Base-by-base conservation (phyloP, 2,329 filamentous ascomycete genomes). In the Magnaporthales sp. region DNA sequence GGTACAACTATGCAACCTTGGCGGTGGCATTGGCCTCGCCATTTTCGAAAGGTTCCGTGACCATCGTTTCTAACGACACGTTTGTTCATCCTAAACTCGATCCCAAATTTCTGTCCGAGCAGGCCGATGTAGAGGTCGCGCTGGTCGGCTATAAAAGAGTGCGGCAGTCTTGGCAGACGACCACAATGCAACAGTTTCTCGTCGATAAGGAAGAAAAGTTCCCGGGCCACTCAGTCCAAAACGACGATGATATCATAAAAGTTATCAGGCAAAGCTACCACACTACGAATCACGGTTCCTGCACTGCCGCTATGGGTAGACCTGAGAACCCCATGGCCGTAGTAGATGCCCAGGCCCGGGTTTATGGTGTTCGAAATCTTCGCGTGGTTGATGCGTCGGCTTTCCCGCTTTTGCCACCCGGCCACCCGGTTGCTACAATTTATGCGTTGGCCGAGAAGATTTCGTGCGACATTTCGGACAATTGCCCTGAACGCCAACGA, bases 241-340 rank as follows among this genome's bases (percentile, higher is more conserved):
- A 58, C 11, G 58, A 62, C 56, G 31, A 51, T 31, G 13, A 66
- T 58, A 29, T 62, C 32, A 24, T 38, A 27, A 38, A 11, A n/a
- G 15, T 38, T n/a, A 54, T 63, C 11, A 31, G 22, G 10, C 19
- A 22, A 5, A 24, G 30, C 30, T 38, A 63, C 22, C 38, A 46
- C 31, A 24, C 29, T 66, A 65, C 10, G 72, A 75, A 51, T 51
- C 73, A 74, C 63, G 70, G 73, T 3, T 68, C 70, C 24, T 71
- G 72, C 15, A 76, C 75, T 3, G 75, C 74, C 66, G 71, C 71
- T 6, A 77, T 77, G 71, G 76, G 76, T 10, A 75, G 70, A 61
- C 66, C 66, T 1, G 66, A 67, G 2, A 70, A 72, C 64, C 60
- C 63, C 26, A 15, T 63, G 27, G 58, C 65, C 3, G 58, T 71